phyloP scores from a whole-genome alignment of 106 monocot species.

The Apostasia ramifera region DNA sequence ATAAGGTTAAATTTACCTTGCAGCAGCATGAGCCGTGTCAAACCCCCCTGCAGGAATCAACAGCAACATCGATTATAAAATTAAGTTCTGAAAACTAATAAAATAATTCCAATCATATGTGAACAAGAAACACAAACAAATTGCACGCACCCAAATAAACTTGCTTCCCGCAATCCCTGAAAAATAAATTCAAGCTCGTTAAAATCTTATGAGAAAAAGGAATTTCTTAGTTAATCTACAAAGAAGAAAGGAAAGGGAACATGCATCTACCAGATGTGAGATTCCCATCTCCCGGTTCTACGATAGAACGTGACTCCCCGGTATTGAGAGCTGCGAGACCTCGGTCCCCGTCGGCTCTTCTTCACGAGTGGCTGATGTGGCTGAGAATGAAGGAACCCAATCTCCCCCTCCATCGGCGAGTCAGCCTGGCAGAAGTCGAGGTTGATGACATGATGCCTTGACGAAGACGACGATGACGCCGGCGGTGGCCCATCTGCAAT shows the following conservation, averaged over 20 bases:
- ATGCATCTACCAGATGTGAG: slow-evolving; percentile 40
- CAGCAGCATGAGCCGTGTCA: slow-evolving; percentile 72
- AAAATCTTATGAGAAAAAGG: not conserved
- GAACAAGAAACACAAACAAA: not conserved
- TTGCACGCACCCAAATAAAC: slow-evolving; percentile 55
- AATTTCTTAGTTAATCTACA: not conserved
- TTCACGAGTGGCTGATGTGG: slow-evolving; percentile 29
- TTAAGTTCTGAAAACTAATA: not conserved
- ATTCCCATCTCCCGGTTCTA: slow-evolving; percentile 59
- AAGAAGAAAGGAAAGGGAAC: not conserved
- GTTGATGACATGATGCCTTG: slow-evolving; percentile 22
- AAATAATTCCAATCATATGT: not conserved
- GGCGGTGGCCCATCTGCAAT: not conserved
- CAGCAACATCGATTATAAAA: not conserved
- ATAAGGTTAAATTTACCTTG: slow-evolving; percentile 20
- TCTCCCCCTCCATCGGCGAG: not conserved
- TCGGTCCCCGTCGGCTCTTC: slow-evolving; percentile 50
- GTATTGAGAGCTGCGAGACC: slow-evolving; percentile 55
- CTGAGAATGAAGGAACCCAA: slow-evolving; percentile 14
- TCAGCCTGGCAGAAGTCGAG: slow-evolving; percentile 23
- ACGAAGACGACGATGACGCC: slow-evolving; percentile 3
- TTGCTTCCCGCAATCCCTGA: slow-evolving; percentile 85
- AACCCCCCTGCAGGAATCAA: slow-evolving; percentile 56
- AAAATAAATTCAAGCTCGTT: not conserved
- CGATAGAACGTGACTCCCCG: slow-evolving; percentile 58